Evolutionary conservation across 352 stramenopile species (phyloP), one percentile per base, ranked within the genome.

Genomic region (Phytophthora syringae): DNA sequence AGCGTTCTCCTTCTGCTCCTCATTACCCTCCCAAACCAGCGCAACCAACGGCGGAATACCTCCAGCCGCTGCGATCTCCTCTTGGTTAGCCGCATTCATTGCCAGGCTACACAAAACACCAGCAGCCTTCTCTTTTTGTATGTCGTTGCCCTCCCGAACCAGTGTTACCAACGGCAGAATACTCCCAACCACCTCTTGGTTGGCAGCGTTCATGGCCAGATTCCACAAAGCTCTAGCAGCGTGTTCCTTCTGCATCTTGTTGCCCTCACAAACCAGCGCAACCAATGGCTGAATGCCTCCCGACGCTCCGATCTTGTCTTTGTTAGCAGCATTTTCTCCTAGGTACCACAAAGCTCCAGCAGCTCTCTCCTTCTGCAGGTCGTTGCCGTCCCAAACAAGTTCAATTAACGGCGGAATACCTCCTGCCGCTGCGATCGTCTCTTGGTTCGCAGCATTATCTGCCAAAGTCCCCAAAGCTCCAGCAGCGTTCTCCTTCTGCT

Each of bases 231-330:
- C 44, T 7, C 9, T 13, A 9, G 44, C 10, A 9, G 54, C 43
- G 7, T 16, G 18, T 28, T 61, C 20, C 44, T 43, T 47, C 20
- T 28, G 12, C 4, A 28, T 7, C 11, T 39, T 36, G 21, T 37
- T 40, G 25, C 39, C 55, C 18, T 49, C 6, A 9, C 20, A 4
- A 22, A 55, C 2, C 24, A 54, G 5, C 5, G 30, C 27, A 32
- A 65, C 48, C 6, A 65, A 16, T 16, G 30, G 34, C 4, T 20
- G 40, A 43, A 65, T 60, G 9, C 53, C 51, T 21, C 49, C 55
- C 11, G 28, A n/a, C n/a, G 22, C 6, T 13, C 22, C 22, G 24
- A 66, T 40, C 22, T 24, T 59, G 11, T 20, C 2, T n/a, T 50
- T 25, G 24, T 49, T 59, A 4, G 16, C 16, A 28, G 24, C 37